These are phyloP conservation scores for Globomyces pollinis-pini DNA, from an alignment of 192 early-diverging fungal genomes.

Conservation along the genomic window DNA sequence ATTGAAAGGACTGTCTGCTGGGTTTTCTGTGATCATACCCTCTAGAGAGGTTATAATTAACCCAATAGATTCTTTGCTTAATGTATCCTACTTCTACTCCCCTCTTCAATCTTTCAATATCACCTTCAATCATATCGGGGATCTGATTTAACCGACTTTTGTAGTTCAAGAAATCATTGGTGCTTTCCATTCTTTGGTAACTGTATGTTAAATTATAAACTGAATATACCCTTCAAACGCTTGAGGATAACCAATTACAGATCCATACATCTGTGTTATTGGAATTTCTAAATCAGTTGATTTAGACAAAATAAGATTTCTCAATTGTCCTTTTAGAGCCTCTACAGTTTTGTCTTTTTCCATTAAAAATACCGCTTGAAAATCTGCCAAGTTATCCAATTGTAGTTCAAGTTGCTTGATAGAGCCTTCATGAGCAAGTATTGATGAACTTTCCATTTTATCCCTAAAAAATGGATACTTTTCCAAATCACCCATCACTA, in stretches of 20 bases:
- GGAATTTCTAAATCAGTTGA: no score
- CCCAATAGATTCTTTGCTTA: background rate
- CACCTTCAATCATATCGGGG: background rate
- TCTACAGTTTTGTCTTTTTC: no score
- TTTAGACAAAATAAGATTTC: no score
- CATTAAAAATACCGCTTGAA: no score
- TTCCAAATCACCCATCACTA: background rate
- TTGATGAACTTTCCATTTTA: background rate
- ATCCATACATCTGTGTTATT: background rate
- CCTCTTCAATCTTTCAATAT: background rate
- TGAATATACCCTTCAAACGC: background rate
- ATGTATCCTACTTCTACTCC: background rate
- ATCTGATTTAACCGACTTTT: background rate
- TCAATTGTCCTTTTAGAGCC: no score
- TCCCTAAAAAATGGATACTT: background rate
- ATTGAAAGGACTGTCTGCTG: background rate
- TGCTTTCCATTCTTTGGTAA: background rate
- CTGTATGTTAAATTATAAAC: background rate
- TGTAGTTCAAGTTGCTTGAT: no score
- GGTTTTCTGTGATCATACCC: background rate
- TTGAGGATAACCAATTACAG: background rate
- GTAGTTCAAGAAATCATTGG: slow-evolving; percentile 1
- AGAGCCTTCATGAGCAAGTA: background rate
- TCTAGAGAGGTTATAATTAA: background rate
- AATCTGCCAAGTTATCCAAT: no score